Evolutionary conservation across 1,139 yeast species (phyloP).

Genomic region (Candida gigantensis): DNA sequence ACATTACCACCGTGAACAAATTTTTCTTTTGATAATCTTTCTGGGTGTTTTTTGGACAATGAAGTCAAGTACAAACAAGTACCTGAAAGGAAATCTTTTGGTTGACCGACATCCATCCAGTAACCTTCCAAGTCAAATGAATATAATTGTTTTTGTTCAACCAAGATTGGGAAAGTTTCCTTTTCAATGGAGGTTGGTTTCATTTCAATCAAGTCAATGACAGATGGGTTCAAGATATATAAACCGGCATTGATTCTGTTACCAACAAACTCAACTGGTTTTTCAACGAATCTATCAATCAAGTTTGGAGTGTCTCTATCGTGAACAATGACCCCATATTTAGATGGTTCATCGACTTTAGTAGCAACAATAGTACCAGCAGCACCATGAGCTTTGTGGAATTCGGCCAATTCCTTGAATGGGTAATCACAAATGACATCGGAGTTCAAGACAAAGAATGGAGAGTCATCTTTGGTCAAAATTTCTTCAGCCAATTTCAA

Average conservation of each 20-base stretch:
- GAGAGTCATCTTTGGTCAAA: slow-evolving; percentile 90
- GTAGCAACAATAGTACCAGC: slow-evolving; percentile 99
- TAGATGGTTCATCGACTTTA: slow-evolving; percentile 98
- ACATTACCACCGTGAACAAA: slow-evolving; percentile 92
- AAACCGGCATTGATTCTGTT: slow-evolving; percentile 98
- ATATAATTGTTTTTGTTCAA: slow-evolving; percentile 83
- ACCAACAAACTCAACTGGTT: slow-evolving; percentile 98
- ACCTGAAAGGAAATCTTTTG: slow-evolving; percentile 98
- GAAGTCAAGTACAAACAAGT: slow-evolving; percentile 90
- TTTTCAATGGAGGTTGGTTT: slow-evolving; percentile 99
- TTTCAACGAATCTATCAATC: slow-evolving; percentile 98
- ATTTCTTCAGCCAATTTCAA: slow-evolving; percentile 94
- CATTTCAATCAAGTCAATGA: slow-evolving; percentile 93
- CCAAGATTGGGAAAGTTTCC: slow-evolving; percentile 98
- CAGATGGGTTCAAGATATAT: slow-evolving; percentile 94
- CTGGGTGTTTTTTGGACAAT: slow-evolving; percentile 76
- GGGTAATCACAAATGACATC: slow-evolving; percentile 99
- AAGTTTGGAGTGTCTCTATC: slow-evolving; percentile 89
- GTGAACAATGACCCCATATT: slow-evolving; percentile 99
- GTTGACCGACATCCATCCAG: slow-evolving; percentile 99
- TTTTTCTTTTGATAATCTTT: slow-evolving; percentile 63
- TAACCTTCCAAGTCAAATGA: slow-evolving; percentile 98
- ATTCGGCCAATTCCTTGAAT: slow-evolving; percentile 84
- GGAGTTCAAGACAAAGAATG: slow-evolving; percentile 96
- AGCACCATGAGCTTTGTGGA: slow-evolving; percentile 96